Base-by-base conservation (phyloP, 1,284 basidiomycete genomes). In the Cryptococcus neoformans region DNA sequence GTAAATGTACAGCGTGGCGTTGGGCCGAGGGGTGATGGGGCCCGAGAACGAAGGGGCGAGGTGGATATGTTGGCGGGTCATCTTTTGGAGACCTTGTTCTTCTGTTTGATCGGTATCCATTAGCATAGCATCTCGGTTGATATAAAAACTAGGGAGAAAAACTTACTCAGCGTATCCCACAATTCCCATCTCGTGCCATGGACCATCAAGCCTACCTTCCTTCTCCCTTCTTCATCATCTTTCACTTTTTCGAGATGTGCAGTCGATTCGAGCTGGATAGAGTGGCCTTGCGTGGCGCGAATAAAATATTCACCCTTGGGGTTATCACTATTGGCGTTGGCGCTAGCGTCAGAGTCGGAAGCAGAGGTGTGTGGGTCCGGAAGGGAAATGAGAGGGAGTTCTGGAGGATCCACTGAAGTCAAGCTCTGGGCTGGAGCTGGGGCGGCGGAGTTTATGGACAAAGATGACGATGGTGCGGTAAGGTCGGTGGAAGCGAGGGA, bases 251-350 rank as follows among this genome's bases (percentile, higher is more conserved):
- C 65, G 11, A 78, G 62, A 42, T 73, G 79, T 1, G 83, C 82
- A 6, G 78, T 68, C 4, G 93, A 83, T 2, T 85, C 85, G 48
- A 92, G 76, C 38, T 90, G 85, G 28, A 94, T 77, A 47, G 92
- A 90, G 78, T 98, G 95, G 0, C 95, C 96, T 77, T 98, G 95
- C 60, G 91, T 92, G 0, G 95, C 95, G 49, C 92, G 82, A 64
- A 97, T 93, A 85, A 87, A 93, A 84, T 87, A 89, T 17, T 82
- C 75, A 11, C 64, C 70, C 44, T 51, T 42, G 21, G 40, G 51
- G 37, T 44, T 21, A 48, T 21, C 16, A 17, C 28, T 8, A 17
- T 40, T 12, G 16, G 10, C 36, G 21, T 17, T 11, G 11, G 17
- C 14, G 39, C 10, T 37, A 7, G 60, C 54, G 21, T 21, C 21